These are phyloP conservation scores for Penicillium coffeae DNA, from an alignment of 495 filamentous ascomycete species.

Conservation along the genomic window DNA sequence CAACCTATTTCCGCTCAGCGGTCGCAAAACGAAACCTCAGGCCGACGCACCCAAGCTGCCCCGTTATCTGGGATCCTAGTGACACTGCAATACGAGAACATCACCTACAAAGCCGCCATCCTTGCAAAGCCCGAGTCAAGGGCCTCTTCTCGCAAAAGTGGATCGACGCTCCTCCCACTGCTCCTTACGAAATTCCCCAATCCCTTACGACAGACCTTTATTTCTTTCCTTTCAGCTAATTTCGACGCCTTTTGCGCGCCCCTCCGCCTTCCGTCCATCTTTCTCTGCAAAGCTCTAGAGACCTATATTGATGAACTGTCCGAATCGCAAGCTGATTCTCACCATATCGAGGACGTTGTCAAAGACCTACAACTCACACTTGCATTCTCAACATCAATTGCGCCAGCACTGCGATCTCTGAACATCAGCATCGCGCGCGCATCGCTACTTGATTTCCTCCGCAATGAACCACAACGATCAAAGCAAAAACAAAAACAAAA, in stretches of 20 bases:
- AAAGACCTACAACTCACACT: slow-evolving; percentile 42
- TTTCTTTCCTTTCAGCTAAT: slow-evolving; percentile 43
- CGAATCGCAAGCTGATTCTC: background rate
- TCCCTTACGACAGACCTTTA: slow-evolving; percentile 46
- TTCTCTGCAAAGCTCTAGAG: slow-evolving; percentile 34
- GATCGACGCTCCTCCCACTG: slow-evolving; percentile 48
- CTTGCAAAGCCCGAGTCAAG: slow-evolving; percentile 18
- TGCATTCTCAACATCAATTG: slow-evolving; percentile 33
- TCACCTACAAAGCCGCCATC: slow-evolving; percentile 45
- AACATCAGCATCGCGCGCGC: slow-evolving; percentile 42
- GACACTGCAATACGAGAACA: slow-evolving; percentile 48
- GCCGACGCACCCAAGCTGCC: background rate
- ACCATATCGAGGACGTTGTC: slow-evolving; percentile 25
- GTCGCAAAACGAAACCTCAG: background rate
- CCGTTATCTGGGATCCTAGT: slow-evolving; percentile 39
- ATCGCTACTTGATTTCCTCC: slow-evolving; percentile 27
- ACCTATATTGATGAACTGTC: slow-evolving; percentile 24
- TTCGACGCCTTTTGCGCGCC: slow-evolving; percentile 50
- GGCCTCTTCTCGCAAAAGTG: slow-evolving; percentile 7
- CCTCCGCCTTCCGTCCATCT: slow-evolving; percentile 37
- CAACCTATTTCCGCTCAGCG: slow-evolving; percentile 30
- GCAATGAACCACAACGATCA: background rate
- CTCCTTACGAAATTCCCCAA: slow-evolving; percentile 51
- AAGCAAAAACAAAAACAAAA: slow-evolving; percentile 13
- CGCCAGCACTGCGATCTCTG: slow-evolving; percentile 43